Conservation (phyloP, 495 filamentous ascomycete species). For the Apiosordaria backusii region DNA sequence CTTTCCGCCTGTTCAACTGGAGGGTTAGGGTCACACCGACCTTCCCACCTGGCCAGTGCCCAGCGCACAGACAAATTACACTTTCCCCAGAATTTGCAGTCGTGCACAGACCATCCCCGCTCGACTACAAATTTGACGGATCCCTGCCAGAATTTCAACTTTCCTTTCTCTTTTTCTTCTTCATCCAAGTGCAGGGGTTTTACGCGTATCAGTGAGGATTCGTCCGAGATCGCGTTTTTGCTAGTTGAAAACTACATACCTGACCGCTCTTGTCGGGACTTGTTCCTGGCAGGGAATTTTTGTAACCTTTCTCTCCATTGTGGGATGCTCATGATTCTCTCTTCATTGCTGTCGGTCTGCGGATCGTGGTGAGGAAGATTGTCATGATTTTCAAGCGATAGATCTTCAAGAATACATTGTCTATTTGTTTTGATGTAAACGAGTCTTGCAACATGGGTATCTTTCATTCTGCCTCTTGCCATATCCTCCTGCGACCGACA, state of each 20-base stretch:
- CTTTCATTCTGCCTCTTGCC: neutral
- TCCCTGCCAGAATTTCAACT: slow-evolving; percentile 10
- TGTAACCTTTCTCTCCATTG: slow-evolving; percentile 29
- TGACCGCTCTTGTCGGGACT: slow-evolving; percentile 42
- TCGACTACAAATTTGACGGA: slow-evolving; percentile 14
- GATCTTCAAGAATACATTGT: too few species aligned
- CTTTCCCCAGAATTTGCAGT: slow-evolving; percentile 15
- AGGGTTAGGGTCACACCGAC: slow-evolving; percentile 4
- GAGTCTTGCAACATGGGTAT: neutral
- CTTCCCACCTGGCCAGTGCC: neutral
- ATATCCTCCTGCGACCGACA: neutral
- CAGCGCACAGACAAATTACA: neutral
- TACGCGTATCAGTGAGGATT: slow-evolving; percentile 54
- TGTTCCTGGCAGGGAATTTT: slow-evolving; percentile 33
- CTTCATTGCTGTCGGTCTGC: slow-evolving; percentile 31
- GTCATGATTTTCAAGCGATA: neutral
- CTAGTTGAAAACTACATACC: slow-evolving; percentile 56
- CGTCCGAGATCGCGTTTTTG: slow-evolving; percentile 56
- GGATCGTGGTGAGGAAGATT: slow-evolving; percentile 30
- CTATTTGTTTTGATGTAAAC: too few species aligned
- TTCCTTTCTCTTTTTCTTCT: slow-evolving; percentile 23
- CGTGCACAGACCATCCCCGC: slow-evolving; percentile 24
- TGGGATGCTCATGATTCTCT: slow-evolving; percentile 11
- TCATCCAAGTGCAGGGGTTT: slow-evolving; percentile 45
- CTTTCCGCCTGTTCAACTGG: neutral